These are phyloP conservation scores for Mucor mucedo DNA, from an alignment of 371 early-diverging fungal genomes.

Conservation along the genomic window DNA sequence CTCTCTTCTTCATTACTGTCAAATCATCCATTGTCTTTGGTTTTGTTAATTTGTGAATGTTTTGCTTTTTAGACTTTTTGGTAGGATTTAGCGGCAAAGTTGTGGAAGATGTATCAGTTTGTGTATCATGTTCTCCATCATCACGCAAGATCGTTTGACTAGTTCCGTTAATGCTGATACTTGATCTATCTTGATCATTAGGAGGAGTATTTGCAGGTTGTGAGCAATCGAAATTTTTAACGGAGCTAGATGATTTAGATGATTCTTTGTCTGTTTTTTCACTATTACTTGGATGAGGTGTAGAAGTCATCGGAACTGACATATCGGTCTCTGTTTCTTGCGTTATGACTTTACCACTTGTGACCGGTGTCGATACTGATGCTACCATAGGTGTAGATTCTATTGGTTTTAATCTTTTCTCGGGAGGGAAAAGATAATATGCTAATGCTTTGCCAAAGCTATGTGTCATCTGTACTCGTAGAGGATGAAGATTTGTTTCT, in stretches of 20 bases:
- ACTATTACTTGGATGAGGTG: conserved; percentile 6
- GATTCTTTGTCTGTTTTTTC: conserved; percentile 2
- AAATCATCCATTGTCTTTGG: conserved; percentile 33
- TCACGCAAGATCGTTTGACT: not conserved
- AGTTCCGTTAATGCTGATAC: not conserved
- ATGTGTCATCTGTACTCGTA: conserved; percentile 79
- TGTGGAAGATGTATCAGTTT: conserved; percentile 8
- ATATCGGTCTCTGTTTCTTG: not conserved
- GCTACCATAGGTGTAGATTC: conserved; percentile 1
- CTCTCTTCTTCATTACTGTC: conserved; percentile 68
- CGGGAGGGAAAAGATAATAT: conserved; percentile 78
- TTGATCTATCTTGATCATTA: not conserved
- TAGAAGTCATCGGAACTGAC: not conserved
- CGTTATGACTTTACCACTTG: not conserved
- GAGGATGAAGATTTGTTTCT: conserved; percentile 80
- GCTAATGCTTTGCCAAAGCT: conserved; percentile 74
- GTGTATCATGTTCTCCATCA: conserved; percentile 3
- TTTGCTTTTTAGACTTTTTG: conserved; percentile 14
- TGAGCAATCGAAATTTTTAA: not conserved
- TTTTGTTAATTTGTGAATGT: conserved; percentile 12
- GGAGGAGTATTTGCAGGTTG: conserved; percentile 1
- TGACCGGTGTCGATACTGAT: conserved; percentile 16
- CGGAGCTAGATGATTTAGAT: not conserved
- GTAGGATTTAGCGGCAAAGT: not conserved
- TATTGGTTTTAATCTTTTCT: conserved; percentile 25